Evolutionary conservation across 2,329 filamentous ascomycete genomes (phyloP).

Genomic region (Aspergillus persii): DNA sequence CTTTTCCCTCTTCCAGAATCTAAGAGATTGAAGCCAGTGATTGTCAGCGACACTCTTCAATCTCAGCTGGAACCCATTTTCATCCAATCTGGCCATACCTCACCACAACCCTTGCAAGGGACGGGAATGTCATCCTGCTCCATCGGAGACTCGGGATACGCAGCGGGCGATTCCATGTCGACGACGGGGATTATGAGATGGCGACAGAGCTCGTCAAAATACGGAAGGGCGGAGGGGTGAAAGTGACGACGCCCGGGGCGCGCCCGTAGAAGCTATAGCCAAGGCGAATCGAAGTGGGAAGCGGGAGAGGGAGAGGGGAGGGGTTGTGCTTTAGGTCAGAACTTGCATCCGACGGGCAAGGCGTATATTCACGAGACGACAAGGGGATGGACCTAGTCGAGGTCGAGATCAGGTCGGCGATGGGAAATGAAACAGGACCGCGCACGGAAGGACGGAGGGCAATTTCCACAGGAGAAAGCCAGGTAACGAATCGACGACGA

Average conservation of each 20-base stretch:
- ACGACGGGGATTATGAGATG: background rate
- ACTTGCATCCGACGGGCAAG: background rate
- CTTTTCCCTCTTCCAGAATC: slow-evolving; percentile 98
- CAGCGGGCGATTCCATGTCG: slow-evolving; percentile 54
- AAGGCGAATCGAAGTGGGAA: background rate
- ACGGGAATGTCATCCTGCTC: slow-evolving; percentile 77
- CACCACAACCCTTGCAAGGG: slow-evolving; percentile 89
- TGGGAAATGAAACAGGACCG: background rate
- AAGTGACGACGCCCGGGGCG: slow-evolving; percentile 3
- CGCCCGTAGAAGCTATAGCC: slow-evolving; percentile 3
- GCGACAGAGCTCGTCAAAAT: background rate
- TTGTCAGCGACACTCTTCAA: background rate
- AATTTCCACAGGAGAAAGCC: background rate
- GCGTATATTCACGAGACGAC: background rate
- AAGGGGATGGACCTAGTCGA: background rate
- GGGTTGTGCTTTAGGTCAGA: slow-evolving; percentile 6
- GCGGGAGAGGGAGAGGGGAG: background rate
- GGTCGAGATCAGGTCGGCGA: background rate
- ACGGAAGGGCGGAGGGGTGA: background rate
- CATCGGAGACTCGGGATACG: slow-evolving; percentile 60
- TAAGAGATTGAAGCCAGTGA: slow-evolving; percentile 37
- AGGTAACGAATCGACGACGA: background rate
- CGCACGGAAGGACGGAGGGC: background rate
- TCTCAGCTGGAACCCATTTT: background rate
- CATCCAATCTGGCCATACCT: slow-evolving; percentile 55